A percentile compares a stretch with the other conserved stretches of the same genome.
Evolutionary conservation across 164 flowering plant genomes (phyloP).

Genomic region (grape (Vitis vinifera)): DNA sequence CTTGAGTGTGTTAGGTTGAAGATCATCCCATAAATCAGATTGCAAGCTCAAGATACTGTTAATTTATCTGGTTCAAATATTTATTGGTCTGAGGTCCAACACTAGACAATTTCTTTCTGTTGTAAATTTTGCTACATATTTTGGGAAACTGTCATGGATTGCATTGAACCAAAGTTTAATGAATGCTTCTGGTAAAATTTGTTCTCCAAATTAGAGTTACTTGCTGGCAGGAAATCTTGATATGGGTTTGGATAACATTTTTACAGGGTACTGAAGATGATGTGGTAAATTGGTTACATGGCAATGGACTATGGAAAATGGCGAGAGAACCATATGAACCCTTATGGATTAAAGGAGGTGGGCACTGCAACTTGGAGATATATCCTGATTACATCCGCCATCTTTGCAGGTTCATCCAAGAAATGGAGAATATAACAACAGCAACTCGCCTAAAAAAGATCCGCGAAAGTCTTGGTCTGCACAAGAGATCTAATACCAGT

Average conservation of each 20-base stretch:
- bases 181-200: not conserved
- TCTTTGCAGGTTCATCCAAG: constrained; percentile 62
- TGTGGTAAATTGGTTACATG: constrained; percentile 87
- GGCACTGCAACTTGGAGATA: constrained; percentile 94
- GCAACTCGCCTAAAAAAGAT: constrained; percentile 65
- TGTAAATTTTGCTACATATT: not conserved
- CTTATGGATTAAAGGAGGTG: constrained; percentile 94
- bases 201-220: not conserved
- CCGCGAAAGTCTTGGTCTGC: constrained; percentile 36
- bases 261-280: constrained; percentile 96
- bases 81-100: too few species aligned
- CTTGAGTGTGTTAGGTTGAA: too few species aligned
- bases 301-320: constrained; percentile 79
- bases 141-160: not conserved
- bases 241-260: constrained; percentile 7
- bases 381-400: constrained; percentile 94
- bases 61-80: too few species aligned
- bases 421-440: constrained; percentile 83
- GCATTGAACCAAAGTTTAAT: not conserved
- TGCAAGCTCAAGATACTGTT: too few species aligned
- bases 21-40: too few species aligned
- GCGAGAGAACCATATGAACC: constrained; percentile 90
- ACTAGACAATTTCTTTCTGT: too few species aligned
- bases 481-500: constrained; percentile 12
- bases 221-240: not conserved